Base-by-base conservation (phyloP, 2,329 filamentous ascomycete genomes). In the Botrytis galanthina region DNA sequence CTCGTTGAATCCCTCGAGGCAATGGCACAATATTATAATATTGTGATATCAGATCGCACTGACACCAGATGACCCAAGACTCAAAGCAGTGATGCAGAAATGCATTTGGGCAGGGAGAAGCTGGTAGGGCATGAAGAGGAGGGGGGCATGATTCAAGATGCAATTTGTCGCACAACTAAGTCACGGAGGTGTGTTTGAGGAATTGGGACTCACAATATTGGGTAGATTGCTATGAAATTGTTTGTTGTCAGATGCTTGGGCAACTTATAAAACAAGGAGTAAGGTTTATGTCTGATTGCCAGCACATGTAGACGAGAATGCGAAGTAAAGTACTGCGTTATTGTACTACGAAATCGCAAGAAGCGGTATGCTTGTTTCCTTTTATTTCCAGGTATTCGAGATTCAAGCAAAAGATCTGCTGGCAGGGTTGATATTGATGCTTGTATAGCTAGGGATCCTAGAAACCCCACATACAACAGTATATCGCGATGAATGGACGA, bases 331-430 rank as follows among this genome's bases (percentile, higher is more conserved):
- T 64, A 57, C 46, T 59, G 35, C 37, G 39, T 42, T 20, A 59
- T 10, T 70, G 29, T n/a, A n/a, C 26, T 54, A 39, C 18, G 54
- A 44, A 54, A 72, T 20, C 3, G 22, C 37, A 72, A 46, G 70
- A 72, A 35, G 70, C 70, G 70, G 70, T 72, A 72, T 72, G 46
- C 61, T 57, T 66, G 60, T 66, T 72, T 54, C 35, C 51, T 72
- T 67, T 51, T 62, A 67, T 68, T 72, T 68, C 62, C 18, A 51
- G 39, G 46, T 72, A 64, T 71, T 71, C 48, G 62, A 69, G 71
- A 72, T 72, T 72, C 63, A 60, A 69, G 71, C 62, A 72, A 60
- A 57, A 68, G 71, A 72, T 72, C 71, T 72, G 71, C 71, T 72
- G 54, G 63, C 71, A 72, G 71, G 71, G 71, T 72, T 72, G 62